These are phyloP conservation scores for Trichoderma koningii DNA, from an alignment of 2,329 filamentous ascomycete genomes.

Conservation along the genomic window DNA sequence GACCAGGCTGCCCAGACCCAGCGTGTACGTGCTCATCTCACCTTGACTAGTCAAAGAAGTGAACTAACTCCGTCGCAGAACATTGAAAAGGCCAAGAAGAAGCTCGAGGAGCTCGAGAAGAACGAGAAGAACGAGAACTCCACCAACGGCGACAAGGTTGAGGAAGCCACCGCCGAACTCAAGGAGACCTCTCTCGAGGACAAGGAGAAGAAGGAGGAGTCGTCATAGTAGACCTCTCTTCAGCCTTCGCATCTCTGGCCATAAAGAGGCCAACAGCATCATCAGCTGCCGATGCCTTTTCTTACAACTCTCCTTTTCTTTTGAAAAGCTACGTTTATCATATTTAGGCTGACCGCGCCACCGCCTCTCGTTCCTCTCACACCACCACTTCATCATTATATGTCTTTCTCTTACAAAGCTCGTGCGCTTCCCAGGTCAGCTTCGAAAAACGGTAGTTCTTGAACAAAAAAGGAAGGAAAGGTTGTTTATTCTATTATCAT, in stretches of 20 bases:
- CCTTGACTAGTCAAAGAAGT: neutral
- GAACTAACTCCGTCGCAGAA: conserved; percentile 61
- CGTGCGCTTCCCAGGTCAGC: neutral
- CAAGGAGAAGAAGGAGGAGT: conserved; percentile 55
- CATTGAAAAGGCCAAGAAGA: conserved; percentile 92
- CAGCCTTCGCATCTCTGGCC: neutral
- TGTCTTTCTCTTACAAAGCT: neutral
- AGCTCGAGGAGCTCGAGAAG: conserved; percentile 83
- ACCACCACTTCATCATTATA: neutral
- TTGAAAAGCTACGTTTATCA: conserved; percentile 3
- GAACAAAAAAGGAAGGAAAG: neutral
- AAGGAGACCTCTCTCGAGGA: conserved; percentile 56
- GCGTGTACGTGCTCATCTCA: conserved; percentile 62
- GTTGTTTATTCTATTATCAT: neutral
- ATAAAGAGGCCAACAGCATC: neutral
- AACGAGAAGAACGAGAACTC: conserved; percentile 34
- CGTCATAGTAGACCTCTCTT: conserved; percentile 37
- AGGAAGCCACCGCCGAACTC: conserved; percentile 54
- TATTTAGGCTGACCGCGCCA: neutral
- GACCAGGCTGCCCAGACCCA: conserved; percentile 89
- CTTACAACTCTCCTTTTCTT: neutral
- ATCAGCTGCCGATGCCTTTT: neutral
- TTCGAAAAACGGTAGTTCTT: neutral
- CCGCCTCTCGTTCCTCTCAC: conserved; percentile 1
- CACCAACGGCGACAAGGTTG: conserved; percentile 51